Conservation (phyloP, 140 eudicot species). For the Erigeron philadelphicus region DNA sequence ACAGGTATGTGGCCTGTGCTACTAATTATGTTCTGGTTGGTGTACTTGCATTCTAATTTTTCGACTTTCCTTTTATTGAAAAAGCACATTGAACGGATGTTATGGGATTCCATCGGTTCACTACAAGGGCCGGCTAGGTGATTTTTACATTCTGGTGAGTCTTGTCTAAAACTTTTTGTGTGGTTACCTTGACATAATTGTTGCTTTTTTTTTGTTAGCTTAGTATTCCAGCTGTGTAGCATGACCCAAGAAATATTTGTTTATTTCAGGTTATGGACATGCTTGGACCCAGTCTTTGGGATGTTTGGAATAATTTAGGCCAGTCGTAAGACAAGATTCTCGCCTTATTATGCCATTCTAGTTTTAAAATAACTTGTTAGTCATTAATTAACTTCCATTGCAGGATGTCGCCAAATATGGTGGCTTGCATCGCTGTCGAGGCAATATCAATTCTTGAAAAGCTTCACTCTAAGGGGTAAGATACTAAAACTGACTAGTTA, state of each 20-base stretch:
- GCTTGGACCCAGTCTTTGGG: conserved; percentile 99
- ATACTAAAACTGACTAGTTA: not conserved
- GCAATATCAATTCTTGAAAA: conserved; percentile 95
- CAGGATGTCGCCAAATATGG: conserved; percentile 97
- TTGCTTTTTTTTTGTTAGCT: not conserved
- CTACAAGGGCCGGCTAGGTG: conserved; percentile 97
- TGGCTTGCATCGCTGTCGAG: conserved; percentile 96
- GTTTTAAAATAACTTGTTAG: not conserved
- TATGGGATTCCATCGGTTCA: conserved; percentile 94
- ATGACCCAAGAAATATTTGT: conserved; percentile 5
- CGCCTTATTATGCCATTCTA: not conserved
- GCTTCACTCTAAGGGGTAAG: conserved; percentile 88
- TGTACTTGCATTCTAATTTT: conserved; percentile 17
- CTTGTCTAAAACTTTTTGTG: conserved; percentile 20
- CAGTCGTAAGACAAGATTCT: conserved; percentile 66
- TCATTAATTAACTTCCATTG: conserved; percentile 23
- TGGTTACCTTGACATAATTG: conserved; percentile 1
- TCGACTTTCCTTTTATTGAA: conserved; percentile 11
- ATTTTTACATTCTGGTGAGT: conserved; percentile 88
- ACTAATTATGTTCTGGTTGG: not conserved
- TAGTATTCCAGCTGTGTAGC: not conserved
- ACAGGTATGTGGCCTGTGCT: conserved; percentile 52
- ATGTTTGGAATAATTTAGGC: conserved; percentile 96
- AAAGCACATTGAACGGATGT: conserved; percentile 82
- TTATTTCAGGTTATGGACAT: conserved; percentile 87